Conservation (phyloP, 2,329 filamentous ascomycete species). For the Penicillium sp. region DNA sequence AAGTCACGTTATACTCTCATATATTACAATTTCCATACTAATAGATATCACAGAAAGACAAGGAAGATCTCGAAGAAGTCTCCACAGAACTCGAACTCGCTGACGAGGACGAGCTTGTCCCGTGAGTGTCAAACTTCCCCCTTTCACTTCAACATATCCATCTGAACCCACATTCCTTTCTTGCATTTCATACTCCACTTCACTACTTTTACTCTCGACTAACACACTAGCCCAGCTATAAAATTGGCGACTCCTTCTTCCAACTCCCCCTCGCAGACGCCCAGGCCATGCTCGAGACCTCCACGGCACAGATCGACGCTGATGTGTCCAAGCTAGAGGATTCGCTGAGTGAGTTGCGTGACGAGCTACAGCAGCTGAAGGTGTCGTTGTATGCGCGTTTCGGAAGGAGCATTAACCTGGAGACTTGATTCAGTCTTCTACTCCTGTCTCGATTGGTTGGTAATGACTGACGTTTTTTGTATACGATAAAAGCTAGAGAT, state of each 20-base stretch:
- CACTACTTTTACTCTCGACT: neutral
- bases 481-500: neutral
- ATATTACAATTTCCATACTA: slow-evolving; percentile 1
- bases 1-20: neutral
- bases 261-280: slow-evolving; percentile 81
- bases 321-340: slow-evolving; percentile 78
- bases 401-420: slow-evolving; percentile 94
- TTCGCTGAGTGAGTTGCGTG: slow-evolving; percentile 71
- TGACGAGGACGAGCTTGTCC: slow-evolving; percentile 91
- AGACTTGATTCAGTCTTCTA: slow-evolving; percentile 62
- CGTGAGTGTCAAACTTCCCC: slow-evolving; percentile 62
- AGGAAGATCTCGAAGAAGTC: slow-evolving; percentile 95
- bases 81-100: slow-evolving; percentile 88
- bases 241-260: slow-evolving; percentile 95
- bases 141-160: slow-evolving; percentile 11
- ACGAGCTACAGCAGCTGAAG: slow-evolving; percentile 89
- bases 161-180: no score
- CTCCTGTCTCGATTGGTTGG: neutral
- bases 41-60: slow-evolving; percentile 74
- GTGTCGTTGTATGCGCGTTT: slow-evolving; percentile 92
- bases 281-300: slow-evolving; percentile 76
- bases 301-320: slow-evolving; percentile 73
- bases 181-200: no score
- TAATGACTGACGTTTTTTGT: slow-evolving; percentile 4
- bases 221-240: slow-evolving; percentile 67